Conservation (phyloP, 495 filamentous ascomycete genomes). For the Trichocladium uniseriatum region DNA sequence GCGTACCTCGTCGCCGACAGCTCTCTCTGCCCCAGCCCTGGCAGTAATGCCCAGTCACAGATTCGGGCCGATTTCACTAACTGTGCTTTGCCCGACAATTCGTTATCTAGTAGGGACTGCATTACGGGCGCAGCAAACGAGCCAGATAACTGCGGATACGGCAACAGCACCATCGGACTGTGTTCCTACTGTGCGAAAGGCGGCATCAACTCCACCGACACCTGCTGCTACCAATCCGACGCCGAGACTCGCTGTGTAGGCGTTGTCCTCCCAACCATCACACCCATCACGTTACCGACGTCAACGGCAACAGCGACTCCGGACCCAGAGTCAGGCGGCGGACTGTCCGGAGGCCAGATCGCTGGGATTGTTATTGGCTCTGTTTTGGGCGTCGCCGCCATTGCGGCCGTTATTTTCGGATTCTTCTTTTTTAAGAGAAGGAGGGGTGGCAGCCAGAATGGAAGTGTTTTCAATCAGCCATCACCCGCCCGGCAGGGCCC, state of each 20-base stretch:
- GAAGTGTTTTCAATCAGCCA: constrained; percentile 75
- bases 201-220: constrained; percentile 85
- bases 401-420: constrained; percentile 42
- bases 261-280: constrained; percentile 67
- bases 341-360: constrained; percentile 73
- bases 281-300: constrained; percentile 50
- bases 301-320: constrained; percentile 35
- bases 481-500: constrained; percentile 59
- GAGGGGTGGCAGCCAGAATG: constrained; percentile 49
- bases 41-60: constrained; percentile 55
- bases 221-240: constrained; percentile 82
- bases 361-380: constrained; percentile 85
- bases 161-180: constrained; percentile 68
- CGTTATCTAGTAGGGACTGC: constrained; percentile 62
- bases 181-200: constrained; percentile 78
- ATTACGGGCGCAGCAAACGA: constrained; percentile 73
- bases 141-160: constrained; percentile 79
- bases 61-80: constrained; percentile 89
- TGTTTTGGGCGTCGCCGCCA: constrained; percentile 54
- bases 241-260: constrained; percentile 57
- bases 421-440: constrained; percentile 51
- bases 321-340: constrained; percentile 27
- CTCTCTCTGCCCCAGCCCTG: constrained; percentile 57
- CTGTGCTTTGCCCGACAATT: constrained; percentile 71
- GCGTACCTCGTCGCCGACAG: constrained; percentile 68